A percentile compares a stretch with the other conserved stretches of the same genome.
Evolutionary conservation across 129 eudicot species (phyloP).

Genomic region (Ambrosia artemisiifolia): DNA sequence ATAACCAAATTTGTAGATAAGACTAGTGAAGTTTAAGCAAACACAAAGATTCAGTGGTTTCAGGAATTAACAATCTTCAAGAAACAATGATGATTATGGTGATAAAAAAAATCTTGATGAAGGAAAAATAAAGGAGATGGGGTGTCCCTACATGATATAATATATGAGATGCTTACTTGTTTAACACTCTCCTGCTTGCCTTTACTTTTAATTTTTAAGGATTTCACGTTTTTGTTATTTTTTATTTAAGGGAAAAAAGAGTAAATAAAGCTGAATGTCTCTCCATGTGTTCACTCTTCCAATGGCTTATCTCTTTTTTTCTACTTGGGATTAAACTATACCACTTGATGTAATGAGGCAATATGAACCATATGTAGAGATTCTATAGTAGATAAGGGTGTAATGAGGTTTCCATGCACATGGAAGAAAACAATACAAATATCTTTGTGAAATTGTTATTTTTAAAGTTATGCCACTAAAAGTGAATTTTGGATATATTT

Average conservation of each 20-base stretch:
- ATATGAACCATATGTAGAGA: slow-evolving; percentile 4
- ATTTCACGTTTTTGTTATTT: slow-evolving; percentile 1
- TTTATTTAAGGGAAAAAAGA: not conserved
- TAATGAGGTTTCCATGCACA: not conserved
- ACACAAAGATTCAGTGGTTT: slow-evolving; percentile 21
- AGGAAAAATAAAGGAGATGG: slow-evolving; percentile 13
- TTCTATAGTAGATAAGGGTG: not conserved
- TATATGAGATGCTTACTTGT: slow-evolving; percentile 25
- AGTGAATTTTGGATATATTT: no score
- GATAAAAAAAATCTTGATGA: slow-evolving; percentile 4
- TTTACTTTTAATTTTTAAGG: slow-evolving; percentile 11
- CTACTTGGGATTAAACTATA: not conserved
- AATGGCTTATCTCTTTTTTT: slow-evolving; percentile 15
- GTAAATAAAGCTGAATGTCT: slow-evolving; percentile 15
- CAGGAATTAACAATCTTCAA: slow-evolving; percentile 18
- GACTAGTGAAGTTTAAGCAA: slow-evolving; percentile 19
- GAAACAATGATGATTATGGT: slow-evolving; percentile 9
- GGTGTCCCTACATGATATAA: slow-evolving; percentile 23
- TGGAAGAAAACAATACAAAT: not conserved
- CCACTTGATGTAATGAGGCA: slow-evolving; percentile 8
- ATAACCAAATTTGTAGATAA: slow-evolving; percentile 14
- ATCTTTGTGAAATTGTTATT: not conserved
- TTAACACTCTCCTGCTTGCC: slow-evolving; percentile 35
- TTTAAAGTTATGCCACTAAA: not conserved
- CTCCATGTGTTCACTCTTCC: slow-evolving; percentile 14